Percentiles rank a stretch among this genome's conserved stretches.
Conservation (phyloP, 306 rosid species). For the Vigna trinervia region DNA sequence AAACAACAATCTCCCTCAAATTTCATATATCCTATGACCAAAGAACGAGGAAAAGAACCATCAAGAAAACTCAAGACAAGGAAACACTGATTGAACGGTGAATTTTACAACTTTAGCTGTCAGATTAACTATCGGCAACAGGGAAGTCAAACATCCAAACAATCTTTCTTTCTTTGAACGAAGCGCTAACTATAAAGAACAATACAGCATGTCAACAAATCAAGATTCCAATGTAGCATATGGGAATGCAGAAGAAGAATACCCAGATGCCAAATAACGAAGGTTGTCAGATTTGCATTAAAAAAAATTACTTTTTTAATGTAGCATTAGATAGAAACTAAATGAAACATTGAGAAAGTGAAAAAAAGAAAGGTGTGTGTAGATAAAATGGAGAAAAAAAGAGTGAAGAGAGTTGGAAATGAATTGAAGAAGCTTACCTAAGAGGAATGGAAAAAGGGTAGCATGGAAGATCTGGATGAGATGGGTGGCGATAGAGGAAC, state of each 20-base stretch:
- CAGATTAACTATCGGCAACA: background rate
- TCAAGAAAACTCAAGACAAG: background rate
- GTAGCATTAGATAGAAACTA: background rate
- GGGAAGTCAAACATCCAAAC: background rate
- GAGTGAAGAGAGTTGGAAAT: background rate
- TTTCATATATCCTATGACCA: background rate
- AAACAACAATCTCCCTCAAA: background rate
- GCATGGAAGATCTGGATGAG: background rate
- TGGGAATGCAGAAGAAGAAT: background rate
- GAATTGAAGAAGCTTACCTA: background rate
- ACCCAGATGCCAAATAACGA: background rate
- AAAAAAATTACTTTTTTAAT: background rate
- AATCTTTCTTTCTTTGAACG: background rate
- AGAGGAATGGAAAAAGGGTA: background rate
- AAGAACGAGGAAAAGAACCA: background rate
- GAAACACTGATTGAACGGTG: background rate
- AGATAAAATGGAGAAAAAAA: background rate
- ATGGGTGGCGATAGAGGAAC: background rate
- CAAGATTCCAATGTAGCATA: background rate
- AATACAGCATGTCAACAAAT: background rate
- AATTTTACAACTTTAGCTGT: background rate
- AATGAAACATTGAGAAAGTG: too few species aligned
- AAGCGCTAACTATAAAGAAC: constrained; percentile 14
- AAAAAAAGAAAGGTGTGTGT: background rate
- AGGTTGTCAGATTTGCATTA: background rate